Base-by-base conservation (phyloP, 495 filamentous ascomycete genomes). In the Penicillium daleae region DNA sequence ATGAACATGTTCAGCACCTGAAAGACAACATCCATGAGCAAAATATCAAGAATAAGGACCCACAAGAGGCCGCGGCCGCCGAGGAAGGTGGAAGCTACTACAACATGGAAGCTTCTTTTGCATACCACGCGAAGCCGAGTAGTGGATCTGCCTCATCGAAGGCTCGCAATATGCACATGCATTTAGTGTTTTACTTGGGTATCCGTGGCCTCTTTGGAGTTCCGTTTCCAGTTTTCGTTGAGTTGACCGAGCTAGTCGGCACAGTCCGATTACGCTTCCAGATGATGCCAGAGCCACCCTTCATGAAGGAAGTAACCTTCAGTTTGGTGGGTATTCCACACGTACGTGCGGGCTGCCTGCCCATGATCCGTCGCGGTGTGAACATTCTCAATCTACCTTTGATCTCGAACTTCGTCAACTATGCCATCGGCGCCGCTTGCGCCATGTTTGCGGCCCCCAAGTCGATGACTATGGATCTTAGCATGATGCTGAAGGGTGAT, bases 361-460 rank as follows among this genome's bases (percentile, higher is more conserved):
- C 94, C 1, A 93, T 98, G 89, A 65, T 97, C 5, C 85, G 92
- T 71, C 88, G 86, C 54, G 93, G 92, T 15, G 89, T 96, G 64
- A 98, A 98, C 67, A 87, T 97, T 42, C 78, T 98, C 7, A 97
- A 98, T 64, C 78, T 98, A 27, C 94, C 94, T 0, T 70, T 98
- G 49, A 97, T 98, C 65, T 96, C 92, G 0, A 94, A 96, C 64
- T 97, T 98, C 71, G 93, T 97, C 76, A 96, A 97, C 76, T 96
- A 92, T 73, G 92, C 93, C n/a, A 96, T 98, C 64, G 87, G 83
- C 35, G 87, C 94, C 1, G 92, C 93, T 5, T 87, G 89, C 33
- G 89, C 88, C 71, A 91, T 96, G 82, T 97, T 97, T 62, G 93
- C 97, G 44, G 94, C 94, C 17, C 94, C 94, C n/a, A 98, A 97